phyloP scores from a whole-genome alignment of 129 eudicot species.

The Cynara cardunculus region DNA sequence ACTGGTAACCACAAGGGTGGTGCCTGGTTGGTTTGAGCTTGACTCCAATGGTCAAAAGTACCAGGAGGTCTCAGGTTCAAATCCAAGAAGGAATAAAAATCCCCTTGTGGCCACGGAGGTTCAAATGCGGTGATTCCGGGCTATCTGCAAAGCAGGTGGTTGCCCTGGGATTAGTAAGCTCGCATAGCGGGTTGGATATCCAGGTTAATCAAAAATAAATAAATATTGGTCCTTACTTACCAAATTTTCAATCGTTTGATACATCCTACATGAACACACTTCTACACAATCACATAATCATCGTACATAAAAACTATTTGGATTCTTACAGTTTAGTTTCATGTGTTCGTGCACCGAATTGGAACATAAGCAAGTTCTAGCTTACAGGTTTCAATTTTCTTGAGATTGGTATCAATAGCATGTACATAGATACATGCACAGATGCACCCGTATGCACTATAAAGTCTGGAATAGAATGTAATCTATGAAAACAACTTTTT shows the following conservation, averaged over 20 bases:
- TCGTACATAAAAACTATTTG: background rate
- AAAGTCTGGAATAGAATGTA: background rate
- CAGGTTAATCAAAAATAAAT: too few relatives aligned
- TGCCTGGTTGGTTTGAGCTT: too few relatives aligned
- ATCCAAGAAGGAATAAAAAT: too few relatives aligned
- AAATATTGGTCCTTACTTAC: background rate
- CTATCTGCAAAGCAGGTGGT: too few relatives aligned
- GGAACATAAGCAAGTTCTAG: background rate
- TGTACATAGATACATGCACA: background rate
- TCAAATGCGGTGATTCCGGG: too few relatives aligned
- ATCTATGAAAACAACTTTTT: background rate
- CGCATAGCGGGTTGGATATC: too few relatives aligned
- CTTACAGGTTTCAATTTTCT: background rate
- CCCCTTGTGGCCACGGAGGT: too few relatives aligned
- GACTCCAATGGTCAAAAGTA: too few relatives aligned
- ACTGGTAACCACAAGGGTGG: too few relatives aligned
- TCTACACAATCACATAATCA: background rate
- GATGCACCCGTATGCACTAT: background rate
- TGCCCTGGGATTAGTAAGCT: too few relatives aligned
- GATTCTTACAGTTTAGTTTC: background rate
- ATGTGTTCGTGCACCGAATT: background rate
- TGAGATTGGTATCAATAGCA: background rate
- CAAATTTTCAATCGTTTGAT: background rate
- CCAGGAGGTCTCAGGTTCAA: too few relatives aligned
- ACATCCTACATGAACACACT: background rate